A percentile compares a stretch with the other conserved stretches of the same genome.
Conservation (phyloP, 805 yeast species). For the Candida xiaguanensis region DNA sequence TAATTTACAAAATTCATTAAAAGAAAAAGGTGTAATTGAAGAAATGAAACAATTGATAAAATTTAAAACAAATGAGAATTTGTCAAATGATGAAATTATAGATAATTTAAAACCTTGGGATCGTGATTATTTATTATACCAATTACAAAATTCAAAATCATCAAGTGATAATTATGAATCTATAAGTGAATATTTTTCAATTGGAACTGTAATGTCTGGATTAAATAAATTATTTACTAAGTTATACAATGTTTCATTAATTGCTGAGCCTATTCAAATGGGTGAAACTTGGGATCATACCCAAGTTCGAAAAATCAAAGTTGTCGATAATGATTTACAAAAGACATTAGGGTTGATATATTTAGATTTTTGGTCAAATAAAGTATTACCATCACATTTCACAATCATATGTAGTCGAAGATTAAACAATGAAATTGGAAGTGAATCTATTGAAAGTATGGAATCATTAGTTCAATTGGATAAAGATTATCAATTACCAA, state of each 20-base stretch:
- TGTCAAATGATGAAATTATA: constrained; percentile 24
- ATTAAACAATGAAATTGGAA: constrained; percentile 47
- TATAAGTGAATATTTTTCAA: constrained; percentile 70
- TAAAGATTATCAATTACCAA: constrained; percentile 73
- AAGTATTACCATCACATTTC: constrained; percentile 88
- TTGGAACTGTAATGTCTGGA: constrained; percentile 85
- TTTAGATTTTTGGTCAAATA: constrained; percentile 80
- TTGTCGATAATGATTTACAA: constrained; percentile 47
- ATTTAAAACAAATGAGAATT: constrained; percentile 15
- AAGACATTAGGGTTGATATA: constrained; percentile 74
- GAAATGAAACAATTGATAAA: constrained; percentile 55
- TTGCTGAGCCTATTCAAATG: constrained; percentile 54
- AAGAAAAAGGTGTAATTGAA: constrained; percentile 45
- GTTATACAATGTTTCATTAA: constrained; percentile 74
- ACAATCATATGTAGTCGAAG: constrained; percentile 93
- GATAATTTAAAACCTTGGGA: constrained; percentile 82
- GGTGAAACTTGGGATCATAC: constrained; percentile 84
- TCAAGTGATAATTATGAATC: constrained; percentile 34
- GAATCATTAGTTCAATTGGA: constrained; percentile 31
- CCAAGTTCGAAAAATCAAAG: constrained; percentile 80
- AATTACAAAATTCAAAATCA: constrained; percentile 15
- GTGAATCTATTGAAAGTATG: constrained; percentile 21
- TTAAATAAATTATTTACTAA: constrained; percentile 64
- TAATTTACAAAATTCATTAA: constrained; percentile 49
- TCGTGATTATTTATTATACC: constrained; percentile 56